These are phyloP conservation scores for Xanthoconium separans DNA, from an alignment of 1,284 basidiomycete genomes.

Conservation along the genomic window DNA sequence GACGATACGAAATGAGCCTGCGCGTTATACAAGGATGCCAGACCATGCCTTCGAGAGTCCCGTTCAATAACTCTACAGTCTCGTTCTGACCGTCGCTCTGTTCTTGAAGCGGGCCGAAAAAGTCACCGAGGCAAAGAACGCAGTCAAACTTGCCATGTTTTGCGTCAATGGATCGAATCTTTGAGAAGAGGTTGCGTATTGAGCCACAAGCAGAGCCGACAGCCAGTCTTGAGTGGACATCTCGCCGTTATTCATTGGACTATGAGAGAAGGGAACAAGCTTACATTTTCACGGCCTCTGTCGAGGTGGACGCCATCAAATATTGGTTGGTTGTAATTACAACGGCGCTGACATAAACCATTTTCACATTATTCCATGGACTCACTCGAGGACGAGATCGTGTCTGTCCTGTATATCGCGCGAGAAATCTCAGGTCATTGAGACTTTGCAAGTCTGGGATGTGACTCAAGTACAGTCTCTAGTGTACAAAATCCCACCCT, in stretches of 20 bases:
- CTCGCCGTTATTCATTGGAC: slow-evolving; percentile 3
- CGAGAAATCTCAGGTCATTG: slow-evolving; percentile 77
- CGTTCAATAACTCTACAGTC: slow-evolving; percentile 59
- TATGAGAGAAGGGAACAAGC: slow-evolving; percentile 7
- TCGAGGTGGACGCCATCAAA: slow-evolving; percentile 25
- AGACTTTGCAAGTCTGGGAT: slow-evolving; percentile 8
- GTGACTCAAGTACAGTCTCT: slow-evolving; percentile 23
- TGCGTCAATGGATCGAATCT: slow-evolving; percentile 83
- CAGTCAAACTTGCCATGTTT: slow-evolving; percentile 96
- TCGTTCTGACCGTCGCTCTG: slow-evolving; percentile 48
- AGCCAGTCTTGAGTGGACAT: slow-evolving; percentile 58
- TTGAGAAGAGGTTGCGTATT: slow-evolving; percentile 72
- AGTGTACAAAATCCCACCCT: slow-evolving; percentile 83
- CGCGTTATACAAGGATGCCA: neutral
- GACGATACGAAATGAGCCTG: slow-evolving; percentile 12
- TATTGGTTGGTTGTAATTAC: neutral
- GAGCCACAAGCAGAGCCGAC: slow-evolving; percentile 85
- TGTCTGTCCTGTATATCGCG: slow-evolving; percentile 82
- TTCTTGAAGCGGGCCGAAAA: slow-evolving; percentile 70
- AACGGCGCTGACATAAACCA: slow-evolving; percentile 29
- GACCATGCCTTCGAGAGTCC: slow-evolving; percentile 58
- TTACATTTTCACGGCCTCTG: slow-evolving; percentile 43
- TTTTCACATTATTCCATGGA: slow-evolving; percentile 38
- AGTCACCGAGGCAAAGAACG: slow-evolving; percentile 85
- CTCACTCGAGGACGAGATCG: slow-evolving; percentile 68